Conservation (phyloP, 768 basidiomycete genomes). For the Brasilioporus rufonigricans region DNA sequence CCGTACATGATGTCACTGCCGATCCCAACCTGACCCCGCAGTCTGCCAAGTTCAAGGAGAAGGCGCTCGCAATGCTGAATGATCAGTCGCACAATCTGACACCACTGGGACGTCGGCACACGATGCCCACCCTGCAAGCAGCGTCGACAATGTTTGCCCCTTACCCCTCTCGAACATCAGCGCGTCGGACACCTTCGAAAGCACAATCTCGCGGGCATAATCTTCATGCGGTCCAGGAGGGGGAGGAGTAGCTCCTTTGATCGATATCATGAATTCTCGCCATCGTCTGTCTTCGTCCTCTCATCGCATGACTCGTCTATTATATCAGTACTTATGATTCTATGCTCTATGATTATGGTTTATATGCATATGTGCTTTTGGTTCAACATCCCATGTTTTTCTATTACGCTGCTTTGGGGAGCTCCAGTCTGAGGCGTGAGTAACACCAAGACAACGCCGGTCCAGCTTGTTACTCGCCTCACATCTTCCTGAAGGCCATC, state of each 20-base stretch:
- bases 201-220: not conserved
- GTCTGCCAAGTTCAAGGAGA: not conserved
- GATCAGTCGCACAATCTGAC: not conserved
- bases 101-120: constrained; percentile 13
- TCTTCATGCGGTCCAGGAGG: constrained; percentile 7
- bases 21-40: not conserved
- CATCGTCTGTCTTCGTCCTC: not conserved
- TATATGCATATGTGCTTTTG: not conserved
- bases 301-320: not conserved
- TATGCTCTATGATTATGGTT: constrained; percentile 5
- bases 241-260: not conserved
- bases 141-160: not conserved
- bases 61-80: constrained; percentile 1
- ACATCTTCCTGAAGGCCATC: not conserved
- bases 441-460: not conserved
- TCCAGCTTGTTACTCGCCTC: not conserved
- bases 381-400: too few species aligned
- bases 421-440: not conserved
- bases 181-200: not conserved
- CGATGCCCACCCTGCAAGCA: constrained; percentile 14
- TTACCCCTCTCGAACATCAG: not conserved
- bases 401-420: too few species aligned
- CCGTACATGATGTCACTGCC: not conserved
- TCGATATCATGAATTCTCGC: not conserved
- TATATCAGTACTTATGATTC: not conserved